Evolutionary conservation across 2,329 filamentous ascomycete species (phyloP).

Genomic region (Talaromyces sp.): DNA sequence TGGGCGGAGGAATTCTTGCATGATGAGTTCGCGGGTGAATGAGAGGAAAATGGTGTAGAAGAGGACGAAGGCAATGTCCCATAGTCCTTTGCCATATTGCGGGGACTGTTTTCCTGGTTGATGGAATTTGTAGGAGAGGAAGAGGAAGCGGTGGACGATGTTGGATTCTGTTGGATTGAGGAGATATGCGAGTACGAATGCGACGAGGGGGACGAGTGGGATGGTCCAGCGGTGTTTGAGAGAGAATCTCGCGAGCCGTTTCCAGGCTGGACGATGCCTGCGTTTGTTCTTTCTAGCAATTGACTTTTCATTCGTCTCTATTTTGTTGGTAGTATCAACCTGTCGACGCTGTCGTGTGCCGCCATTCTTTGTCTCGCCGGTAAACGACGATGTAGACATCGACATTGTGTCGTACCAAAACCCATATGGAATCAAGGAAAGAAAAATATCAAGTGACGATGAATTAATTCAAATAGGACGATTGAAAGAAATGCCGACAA

Average conservation of each 20-base stretch:
- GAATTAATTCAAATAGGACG: no score
- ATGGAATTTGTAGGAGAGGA: background rate
- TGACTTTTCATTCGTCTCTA: background rate
- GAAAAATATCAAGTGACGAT: no score
- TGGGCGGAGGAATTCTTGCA: constrained; percentile 14
- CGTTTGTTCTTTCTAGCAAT: background rate
- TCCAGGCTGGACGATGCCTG: background rate
- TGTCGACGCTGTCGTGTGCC: background rate
- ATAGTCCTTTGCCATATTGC: constrained; percentile 14
- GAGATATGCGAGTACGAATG: background rate
- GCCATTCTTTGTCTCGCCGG: background rate
- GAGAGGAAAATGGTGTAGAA: constrained; percentile 16
- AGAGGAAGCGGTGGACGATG: background rate
- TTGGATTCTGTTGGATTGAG: constrained; percentile 2
- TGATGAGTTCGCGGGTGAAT: constrained; percentile 15
- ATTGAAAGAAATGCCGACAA: background rate
- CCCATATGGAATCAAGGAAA: no score
- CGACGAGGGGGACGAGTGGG: constrained; percentile 1
- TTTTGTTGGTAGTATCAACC: background rate
- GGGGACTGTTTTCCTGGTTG: background rate
- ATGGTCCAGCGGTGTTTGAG: constrained; percentile 13
- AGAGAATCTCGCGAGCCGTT: background rate
- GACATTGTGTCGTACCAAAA: background rate
- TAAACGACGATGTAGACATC: background rate
- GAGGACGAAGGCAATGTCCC: constrained; percentile 14